Evolutionary conservation across 768 basidiomycete species (phyloP), one percentile per base, ranked within the genome.

Genomic region (Mycena kentingensis): DNA sequence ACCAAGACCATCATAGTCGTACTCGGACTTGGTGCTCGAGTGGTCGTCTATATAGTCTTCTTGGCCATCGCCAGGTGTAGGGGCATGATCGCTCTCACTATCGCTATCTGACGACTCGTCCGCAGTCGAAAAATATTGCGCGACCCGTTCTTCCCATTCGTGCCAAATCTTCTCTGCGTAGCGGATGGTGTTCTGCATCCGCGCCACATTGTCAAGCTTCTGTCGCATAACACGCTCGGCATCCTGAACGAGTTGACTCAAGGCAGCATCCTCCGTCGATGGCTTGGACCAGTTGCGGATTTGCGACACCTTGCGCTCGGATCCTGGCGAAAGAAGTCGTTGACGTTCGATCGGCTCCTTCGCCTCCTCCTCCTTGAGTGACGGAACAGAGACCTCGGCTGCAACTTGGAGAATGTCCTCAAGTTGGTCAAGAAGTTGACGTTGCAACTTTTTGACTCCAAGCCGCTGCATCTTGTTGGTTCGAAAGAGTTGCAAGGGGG

Each of bases 141-240:
- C 87, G 13, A 97, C 87, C 61, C 83, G 85, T 63, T 90, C 88
- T 70, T 98, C 89, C 95, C 96, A 98, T 71, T 98, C 97, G 62
- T 88, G 88, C 75, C 96, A 86, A 26, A 97, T 90, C 73, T 95
- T 96, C 75, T 98, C 97, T 34, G 93, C 87, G 69, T 98, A 98
- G 48, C 91, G 80, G 61, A 99, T 94, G 18, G 94, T 98, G 65
- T 96, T 97, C 70, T 96, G 92, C 85, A 99, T 85, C 32, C 97
- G 85, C 57, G 93, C 89, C 43, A 98, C 91, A 60, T 88, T 93
- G 68, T 95, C 94, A 57, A 94, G 82, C 77, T 99, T 99, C 70
- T 91, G 87, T 27, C 91, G 79, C 80, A 95, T 90, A 44, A 95
- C 79, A 29, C 90, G 83, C 60, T 95, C 93, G 7, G 87, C 87